phyloP scores from a whole-genome alignment of 306 rosid species.

The Senna tora region DNA sequence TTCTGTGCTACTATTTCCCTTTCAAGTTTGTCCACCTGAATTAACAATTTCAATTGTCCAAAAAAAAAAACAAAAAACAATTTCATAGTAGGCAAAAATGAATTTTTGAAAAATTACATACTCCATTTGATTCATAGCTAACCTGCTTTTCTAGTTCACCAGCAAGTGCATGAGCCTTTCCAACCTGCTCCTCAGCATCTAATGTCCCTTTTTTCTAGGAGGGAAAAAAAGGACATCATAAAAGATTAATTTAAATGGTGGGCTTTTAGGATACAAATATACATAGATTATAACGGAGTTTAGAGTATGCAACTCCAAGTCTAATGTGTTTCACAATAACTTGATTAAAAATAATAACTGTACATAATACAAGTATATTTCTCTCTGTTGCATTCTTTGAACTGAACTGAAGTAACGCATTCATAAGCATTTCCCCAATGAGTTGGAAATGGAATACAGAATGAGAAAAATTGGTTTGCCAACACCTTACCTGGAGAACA shows the following conservation, averaged over 20 bases:
- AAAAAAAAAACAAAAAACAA: not conserved
- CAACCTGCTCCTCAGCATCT: constrained; percentile 71
- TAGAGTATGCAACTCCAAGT: not conserved
- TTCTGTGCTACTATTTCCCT: constrained; percentile 56
- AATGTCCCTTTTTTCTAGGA: constrained; percentile 65
- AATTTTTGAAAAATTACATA: not conserved
- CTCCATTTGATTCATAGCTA: constrained; percentile 32
- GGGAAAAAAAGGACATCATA: not conserved
- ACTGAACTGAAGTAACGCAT: not conserved
- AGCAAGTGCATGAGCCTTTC: constrained; percentile 87
- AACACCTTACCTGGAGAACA: constrained; percentile 75
- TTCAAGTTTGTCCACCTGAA: constrained; percentile 70
- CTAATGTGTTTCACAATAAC: constrained; percentile 14
- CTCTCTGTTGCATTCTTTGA: not conserved
- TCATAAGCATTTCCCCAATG: constrained; percentile 13
- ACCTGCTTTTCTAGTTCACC: constrained; percentile 87
- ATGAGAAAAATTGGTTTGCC: not conserved
- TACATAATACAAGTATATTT: not conserved
- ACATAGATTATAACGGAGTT: constrained; percentile 2
- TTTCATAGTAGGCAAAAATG: constrained; percentile 21
- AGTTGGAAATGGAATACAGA: not conserved
- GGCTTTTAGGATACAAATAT: not conserved
- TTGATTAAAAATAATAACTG: not conserved
- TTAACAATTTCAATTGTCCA: constrained; percentile 11
- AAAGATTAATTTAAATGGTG: constrained; percentile 6